Evolutionary conservation across 495 filamentous ascomycete genomes (phyloP), one percentile per base, ranked within the genome.

Genomic region (Bombardia bombarda): DNA sequence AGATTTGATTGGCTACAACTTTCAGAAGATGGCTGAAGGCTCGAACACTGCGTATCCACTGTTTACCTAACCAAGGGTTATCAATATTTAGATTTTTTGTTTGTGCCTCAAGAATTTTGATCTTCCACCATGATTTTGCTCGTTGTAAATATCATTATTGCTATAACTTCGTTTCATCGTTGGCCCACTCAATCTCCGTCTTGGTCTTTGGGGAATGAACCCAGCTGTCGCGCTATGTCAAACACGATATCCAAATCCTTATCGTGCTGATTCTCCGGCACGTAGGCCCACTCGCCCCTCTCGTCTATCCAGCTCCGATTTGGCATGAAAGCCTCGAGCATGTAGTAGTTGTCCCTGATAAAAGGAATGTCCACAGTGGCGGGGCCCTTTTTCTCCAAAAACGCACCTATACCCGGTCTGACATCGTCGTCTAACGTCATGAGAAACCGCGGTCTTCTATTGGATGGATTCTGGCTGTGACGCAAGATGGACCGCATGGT

Each of bases 271-370:
- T 60, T 53, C 2, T 55, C 63, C 4, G 65, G 59, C 9, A 67
- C 40, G 33, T 72, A 77, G 19, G 67, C 48, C 70, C 69, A 77
- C 22, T 42, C 45, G 19, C 61, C 41, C 1, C 50, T 36, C 1
- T 61, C 51, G 9, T 44, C 47, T 28, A 53, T 65, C 72, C 72
- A 75, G 8, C 58, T 58, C 22, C 72, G 63, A 32, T 65, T 62
- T 1, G 72, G 72, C 17, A 75, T 37, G 40, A 67, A 77, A 10
- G 63, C 69, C 47, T 70, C 65, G 9, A 78, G 59, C 58, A 72
- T 62, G 50, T 78, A 75, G 48, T 78, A 78, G 17, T 67, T 66
- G 42, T 77, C 76, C 22, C 75, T 58, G 38, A 70, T 56, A 38
- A 58, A 73, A 3, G 74, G 74, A 8, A 75, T 65, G 24, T 77